A percentile compares a stretch with the other conserved stretches of the same genome.
phyloP scores from a whole-genome alignment of 2,329 filamentous ascomycete genomes.

The Epichloe typhina region DNA sequence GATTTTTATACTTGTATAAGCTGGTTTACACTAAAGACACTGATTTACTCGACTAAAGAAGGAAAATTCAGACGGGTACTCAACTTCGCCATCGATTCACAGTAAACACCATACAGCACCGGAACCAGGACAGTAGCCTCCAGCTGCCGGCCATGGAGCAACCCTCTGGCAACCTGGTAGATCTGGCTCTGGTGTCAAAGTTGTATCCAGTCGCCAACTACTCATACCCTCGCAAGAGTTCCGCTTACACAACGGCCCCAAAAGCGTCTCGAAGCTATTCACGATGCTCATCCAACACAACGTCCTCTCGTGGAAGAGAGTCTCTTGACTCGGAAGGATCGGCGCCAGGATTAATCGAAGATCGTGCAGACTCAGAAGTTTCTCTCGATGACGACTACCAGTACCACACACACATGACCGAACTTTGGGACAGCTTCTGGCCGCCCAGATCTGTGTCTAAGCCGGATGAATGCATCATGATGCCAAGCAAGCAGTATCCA shows the following conservation, averaged over 20 bases:
- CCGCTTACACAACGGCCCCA: constrained; percentile 4
- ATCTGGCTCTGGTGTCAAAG: constrained; percentile 26
- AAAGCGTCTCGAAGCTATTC: neutral
- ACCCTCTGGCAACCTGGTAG: constrained; percentile 20
- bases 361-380: constrained; percentile 35
- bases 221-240: constrained; percentile 23
- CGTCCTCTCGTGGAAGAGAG: constrained; percentile 1
- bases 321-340: constrained; percentile 32
- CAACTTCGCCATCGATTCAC: too few species aligned
- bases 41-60: too few species aligned
- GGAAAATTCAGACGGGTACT: too few species aligned
- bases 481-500: constrained; percentile 18
- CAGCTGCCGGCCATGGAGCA: constrained; percentile 20
- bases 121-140: neutral
- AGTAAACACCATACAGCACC: neutral
- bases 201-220: constrained; percentile 28
- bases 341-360: constrained; percentile 35
- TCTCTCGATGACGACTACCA: constrained; percentile 39
- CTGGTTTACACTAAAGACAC: too few species aligned
- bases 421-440: constrained; percentile 42
- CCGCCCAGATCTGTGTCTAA: neutral
- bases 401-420: constrained; percentile 29
- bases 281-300: constrained; percentile 2
- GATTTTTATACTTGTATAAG: neutral
- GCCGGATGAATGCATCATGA: constrained; percentile 4